phyloP scores from a whole-genome alignment of 805 yeast genomes.

The Lipomyces oligophaga region DNA sequence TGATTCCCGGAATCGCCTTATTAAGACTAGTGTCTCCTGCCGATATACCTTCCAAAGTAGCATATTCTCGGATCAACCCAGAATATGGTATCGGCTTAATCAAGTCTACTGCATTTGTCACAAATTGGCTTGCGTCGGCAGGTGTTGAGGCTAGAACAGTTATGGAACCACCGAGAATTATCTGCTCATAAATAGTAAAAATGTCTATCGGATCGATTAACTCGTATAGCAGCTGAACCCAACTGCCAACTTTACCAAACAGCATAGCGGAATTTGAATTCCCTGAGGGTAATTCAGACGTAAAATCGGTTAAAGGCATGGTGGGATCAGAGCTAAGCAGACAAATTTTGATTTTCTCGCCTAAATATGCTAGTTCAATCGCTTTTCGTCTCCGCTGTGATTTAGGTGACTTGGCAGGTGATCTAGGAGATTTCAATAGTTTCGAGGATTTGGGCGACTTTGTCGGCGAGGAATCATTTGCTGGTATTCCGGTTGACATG shows the following conservation, averaged over 20 bases:
- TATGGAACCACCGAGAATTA: slow-evolving; percentile 18
- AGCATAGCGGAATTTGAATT: slow-evolving; percentile 5
- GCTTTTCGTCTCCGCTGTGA: slow-evolving; percentile 13
- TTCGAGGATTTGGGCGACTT: too few relatives aligned
- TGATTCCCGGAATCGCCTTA: slow-evolving; percentile 22
- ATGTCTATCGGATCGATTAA: slow-evolving; percentile 14
- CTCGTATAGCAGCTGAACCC: slow-evolving; percentile 17
- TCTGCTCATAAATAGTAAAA: slow-evolving; percentile 13
- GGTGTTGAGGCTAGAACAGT: slow-evolving; percentile 22
- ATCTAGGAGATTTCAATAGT: too few relatives aligned
- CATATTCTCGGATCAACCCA: slow-evolving; percentile 23
- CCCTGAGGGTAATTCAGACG: neutral
- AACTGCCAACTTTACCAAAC: slow-evolving; percentile 16
- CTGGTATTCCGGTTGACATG: neutral
- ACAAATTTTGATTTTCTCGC: slow-evolving; percentile 16
- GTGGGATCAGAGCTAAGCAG: slow-evolving; percentile 11
- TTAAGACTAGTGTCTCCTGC: slow-evolving; percentile 8
- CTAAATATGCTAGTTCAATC: slow-evolving; percentile 22
- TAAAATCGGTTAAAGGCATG: slow-evolving; percentile 16
- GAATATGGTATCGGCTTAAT: slow-evolving; percentile 26
- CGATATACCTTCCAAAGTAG: slow-evolving; percentile 22
- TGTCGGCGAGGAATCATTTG: neutral
- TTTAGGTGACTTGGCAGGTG: too few relatives aligned
- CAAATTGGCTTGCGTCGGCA: slow-evolving; percentile 18
- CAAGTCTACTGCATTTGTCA: slow-evolving; percentile 19